These are phyloP conservation scores for Canna indica DNA, from an alignment of 176 grass and related monocot species.

Conservation along the genomic window DNA sequence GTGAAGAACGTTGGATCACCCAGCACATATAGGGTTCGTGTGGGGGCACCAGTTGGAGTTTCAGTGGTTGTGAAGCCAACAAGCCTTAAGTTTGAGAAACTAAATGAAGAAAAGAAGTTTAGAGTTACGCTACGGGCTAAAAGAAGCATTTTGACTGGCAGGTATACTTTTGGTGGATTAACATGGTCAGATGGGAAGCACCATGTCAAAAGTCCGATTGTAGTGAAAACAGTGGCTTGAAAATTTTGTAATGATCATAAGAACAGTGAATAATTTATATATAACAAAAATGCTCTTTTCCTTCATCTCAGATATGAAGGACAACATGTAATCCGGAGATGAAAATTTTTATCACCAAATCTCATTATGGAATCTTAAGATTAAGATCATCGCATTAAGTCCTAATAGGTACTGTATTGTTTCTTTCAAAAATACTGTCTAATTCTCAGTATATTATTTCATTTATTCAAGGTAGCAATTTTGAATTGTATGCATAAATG, in stretches of 20 bases:
- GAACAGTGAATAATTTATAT: neutral
- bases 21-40: slow-evolving; percentile 34
- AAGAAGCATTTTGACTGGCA: slow-evolving; percentile 9
- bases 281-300: no score
- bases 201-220: slow-evolving; percentile 58
- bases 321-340: no score
- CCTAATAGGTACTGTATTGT: no score
- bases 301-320: no score
- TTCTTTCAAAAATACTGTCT: no score
- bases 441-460: no score
- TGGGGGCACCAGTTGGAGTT: slow-evolving; percentile 43
- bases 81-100: slow-evolving; percentile 43
- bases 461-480: no score
- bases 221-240: slow-evolving; percentile 27
- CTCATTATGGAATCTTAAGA: no score
- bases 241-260: neutral
- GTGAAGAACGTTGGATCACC: slow-evolving; percentile 61
- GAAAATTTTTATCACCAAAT: no score
- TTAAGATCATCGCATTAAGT: no score
- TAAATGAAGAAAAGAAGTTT: slow-evolving; percentile 45
- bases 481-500: no score
- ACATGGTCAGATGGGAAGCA: slow-evolving; percentile 69
- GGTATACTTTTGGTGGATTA: slow-evolving; percentile 67
- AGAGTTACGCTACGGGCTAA: slow-evolving; percentile 45
- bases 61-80: slow-evolving; percentile 51